Conservation (phyloP, 73 alveolate genomes). For the Blepharisma stoltei region DNA sequence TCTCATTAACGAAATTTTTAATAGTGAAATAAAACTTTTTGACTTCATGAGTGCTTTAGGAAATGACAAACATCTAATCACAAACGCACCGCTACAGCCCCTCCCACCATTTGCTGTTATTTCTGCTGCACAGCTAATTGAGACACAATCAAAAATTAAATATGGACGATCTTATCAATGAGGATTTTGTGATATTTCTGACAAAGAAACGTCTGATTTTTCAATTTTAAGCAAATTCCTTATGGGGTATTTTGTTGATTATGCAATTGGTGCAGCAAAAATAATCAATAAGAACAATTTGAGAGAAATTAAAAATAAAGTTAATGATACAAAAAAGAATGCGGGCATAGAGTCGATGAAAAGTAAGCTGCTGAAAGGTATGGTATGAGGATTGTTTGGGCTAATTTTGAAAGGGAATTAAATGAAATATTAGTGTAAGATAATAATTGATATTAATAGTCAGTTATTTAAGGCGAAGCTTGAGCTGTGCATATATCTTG, state of each 20-base stretch:
- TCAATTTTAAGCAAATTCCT: background rate
- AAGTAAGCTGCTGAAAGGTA: too few species aligned
- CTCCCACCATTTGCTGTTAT: background rate
- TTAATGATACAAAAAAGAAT: background rate
- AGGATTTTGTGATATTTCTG: slow-evolving; percentile 8
- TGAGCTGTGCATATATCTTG: too few species aligned
- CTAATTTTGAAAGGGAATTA: too few species aligned
- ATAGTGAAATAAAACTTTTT: background rate
- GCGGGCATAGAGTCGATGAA: too few species aligned
- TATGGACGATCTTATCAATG: background rate
- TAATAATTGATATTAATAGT: too few species aligned
- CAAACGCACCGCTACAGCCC: background rate
- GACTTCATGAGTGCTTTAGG: background rate
- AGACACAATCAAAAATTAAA: background rate
- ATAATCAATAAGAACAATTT: background rate
- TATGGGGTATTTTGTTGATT: background rate
- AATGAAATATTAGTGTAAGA: too few species aligned
- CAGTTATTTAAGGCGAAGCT: too few species aligned
- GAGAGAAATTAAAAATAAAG: background rate
- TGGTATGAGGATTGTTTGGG: too few species aligned
- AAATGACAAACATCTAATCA: background rate
- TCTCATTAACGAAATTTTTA: background rate
- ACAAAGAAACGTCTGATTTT: background rate
- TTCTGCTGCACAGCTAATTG: background rate
- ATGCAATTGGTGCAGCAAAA: background rate